Evolutionary conservation across 2,329 filamentous ascomycete genomes (phyloP).

Genomic region (Claviceps monticola): DNA sequence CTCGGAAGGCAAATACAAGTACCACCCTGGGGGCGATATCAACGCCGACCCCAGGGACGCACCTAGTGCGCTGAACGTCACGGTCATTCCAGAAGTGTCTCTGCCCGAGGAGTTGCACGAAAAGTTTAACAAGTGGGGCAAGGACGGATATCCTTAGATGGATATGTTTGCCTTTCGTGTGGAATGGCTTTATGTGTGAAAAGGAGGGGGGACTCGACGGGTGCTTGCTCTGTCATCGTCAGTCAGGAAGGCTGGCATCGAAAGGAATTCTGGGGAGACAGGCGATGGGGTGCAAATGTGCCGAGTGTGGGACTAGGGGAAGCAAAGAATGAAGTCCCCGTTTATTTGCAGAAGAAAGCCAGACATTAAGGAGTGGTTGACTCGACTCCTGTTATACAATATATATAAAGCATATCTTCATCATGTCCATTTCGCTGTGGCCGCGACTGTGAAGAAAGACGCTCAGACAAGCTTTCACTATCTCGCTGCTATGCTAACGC

Average conservation of each 20-base stretch:
- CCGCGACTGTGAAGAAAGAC: background rate
- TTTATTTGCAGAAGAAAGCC: too few species aligned
- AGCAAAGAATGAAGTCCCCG: too few species aligned
- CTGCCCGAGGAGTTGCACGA: slow-evolving; percentile 90
- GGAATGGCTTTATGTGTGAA: too few species aligned
- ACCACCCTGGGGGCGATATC: slow-evolving; percentile 75
- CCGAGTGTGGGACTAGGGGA: too few species aligned
- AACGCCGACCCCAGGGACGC: slow-evolving; percentile 69
- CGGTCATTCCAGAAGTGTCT: slow-evolving; percentile 86
- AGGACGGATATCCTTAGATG: slow-evolving; percentile 67
- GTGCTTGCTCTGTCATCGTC: too few species aligned
- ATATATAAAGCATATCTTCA: too few species aligned
- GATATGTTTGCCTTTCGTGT: background rate
- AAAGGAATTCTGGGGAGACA: too few species aligned
- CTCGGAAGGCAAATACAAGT: slow-evolving; percentile 54
- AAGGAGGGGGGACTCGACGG: too few species aligned
- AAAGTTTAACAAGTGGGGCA: slow-evolving; percentile 98
- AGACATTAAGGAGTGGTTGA: too few species aligned
- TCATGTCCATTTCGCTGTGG: background rate
- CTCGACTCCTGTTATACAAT: too few species aligned
- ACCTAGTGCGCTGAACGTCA: slow-evolving; percentile 87
- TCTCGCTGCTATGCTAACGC: background rate
- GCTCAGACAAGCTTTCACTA: background rate
- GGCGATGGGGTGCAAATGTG: too few species aligned
- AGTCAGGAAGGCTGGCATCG: too few species aligned